Evolutionary conservation across 2,329 filamentous ascomycete species (phyloP).

Genomic region (Epichloe coenophiala): DNA sequence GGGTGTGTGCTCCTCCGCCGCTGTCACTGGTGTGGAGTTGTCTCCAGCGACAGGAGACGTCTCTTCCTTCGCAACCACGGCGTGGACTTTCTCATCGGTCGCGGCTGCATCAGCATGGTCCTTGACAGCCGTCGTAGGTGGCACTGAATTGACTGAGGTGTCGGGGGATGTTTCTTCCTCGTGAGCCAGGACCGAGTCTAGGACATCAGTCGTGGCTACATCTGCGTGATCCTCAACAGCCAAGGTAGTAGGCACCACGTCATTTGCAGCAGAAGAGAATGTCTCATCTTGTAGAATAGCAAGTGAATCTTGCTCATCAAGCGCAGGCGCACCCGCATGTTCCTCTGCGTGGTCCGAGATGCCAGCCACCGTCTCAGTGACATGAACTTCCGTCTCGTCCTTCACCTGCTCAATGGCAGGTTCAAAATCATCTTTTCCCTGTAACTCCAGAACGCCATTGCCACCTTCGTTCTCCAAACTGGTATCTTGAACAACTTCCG

Average conservation of each 20-base stretch:
- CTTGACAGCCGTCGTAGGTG: neutral
- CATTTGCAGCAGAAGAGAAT: neutral
- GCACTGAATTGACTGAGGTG: neutral
- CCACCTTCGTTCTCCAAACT: conserved; percentile 14
- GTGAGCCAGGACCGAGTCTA: neutral
- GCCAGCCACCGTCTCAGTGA: neutral
- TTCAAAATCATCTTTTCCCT: neutral
- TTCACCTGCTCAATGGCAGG: neutral
- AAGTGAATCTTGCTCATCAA: neutral
- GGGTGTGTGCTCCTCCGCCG: neutral
- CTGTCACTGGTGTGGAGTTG: neutral
- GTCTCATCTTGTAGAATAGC: neutral
- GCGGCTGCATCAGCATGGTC: neutral
- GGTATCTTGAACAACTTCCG: conserved; percentile 16
- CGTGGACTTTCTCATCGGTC: neutral
- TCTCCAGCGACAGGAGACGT: neutral
- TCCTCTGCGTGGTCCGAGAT: neutral
- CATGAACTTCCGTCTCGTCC: neutral
- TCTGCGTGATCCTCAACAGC: neutral
- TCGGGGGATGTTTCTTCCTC: neutral
- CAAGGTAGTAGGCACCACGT: neutral
- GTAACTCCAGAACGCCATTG: neutral
- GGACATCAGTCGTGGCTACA: neutral
- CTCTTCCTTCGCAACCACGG: neutral
- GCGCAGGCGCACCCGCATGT: neutral